These are phyloP conservation scores for Salix suchowensis DNA, from an alignment of 345 rosid genomes.

Conservation along the genomic window DNA sequence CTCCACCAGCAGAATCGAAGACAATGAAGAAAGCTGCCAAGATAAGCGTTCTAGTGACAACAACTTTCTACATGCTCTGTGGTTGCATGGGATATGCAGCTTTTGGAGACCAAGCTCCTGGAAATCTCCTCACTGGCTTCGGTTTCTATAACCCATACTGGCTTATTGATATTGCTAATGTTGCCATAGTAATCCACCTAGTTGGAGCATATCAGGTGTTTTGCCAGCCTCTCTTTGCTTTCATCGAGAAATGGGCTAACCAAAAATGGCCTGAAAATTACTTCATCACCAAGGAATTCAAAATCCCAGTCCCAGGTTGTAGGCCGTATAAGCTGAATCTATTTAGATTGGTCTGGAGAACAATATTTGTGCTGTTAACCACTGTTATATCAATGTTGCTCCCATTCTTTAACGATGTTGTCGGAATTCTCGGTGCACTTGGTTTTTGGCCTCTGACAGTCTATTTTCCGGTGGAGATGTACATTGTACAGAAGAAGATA, in stretches of 20 bases:
- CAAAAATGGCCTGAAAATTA: not conserved
- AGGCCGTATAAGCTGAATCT: not conserved
- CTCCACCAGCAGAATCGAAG: constrained; percentile 42
- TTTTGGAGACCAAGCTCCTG: not conserved
- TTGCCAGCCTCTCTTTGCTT: not conserved
- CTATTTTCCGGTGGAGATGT: constrained; percentile 8
- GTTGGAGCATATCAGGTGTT: not conserved
- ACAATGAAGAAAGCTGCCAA: constrained; percentile 42
- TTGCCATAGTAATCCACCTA: not conserved
- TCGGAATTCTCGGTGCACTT: constrained; percentile 2
- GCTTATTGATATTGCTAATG: not conserved
- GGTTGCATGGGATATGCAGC: constrained; percentile 6
- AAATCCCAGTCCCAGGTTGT: not conserved
- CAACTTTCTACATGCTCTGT: constrained; percentile 36
- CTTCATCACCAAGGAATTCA: constrained; percentile 1
- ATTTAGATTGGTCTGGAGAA: not conserved
- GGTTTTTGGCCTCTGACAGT: constrained; percentile 4
- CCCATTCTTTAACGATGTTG: not conserved
- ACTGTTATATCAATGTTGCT: not conserved
- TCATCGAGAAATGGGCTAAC: not conserved
- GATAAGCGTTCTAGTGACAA: constrained; percentile 36
- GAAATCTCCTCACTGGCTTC: not conserved
- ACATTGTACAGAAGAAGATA: not conserved
- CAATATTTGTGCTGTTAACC: not conserved
- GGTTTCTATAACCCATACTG: constrained; percentile 1